A percentile compares a stretch with the other conserved stretches of the same genome.
Conservation (phyloP, 2,329 filamentous ascomycete species). For the Shiraia sp. region DNA sequence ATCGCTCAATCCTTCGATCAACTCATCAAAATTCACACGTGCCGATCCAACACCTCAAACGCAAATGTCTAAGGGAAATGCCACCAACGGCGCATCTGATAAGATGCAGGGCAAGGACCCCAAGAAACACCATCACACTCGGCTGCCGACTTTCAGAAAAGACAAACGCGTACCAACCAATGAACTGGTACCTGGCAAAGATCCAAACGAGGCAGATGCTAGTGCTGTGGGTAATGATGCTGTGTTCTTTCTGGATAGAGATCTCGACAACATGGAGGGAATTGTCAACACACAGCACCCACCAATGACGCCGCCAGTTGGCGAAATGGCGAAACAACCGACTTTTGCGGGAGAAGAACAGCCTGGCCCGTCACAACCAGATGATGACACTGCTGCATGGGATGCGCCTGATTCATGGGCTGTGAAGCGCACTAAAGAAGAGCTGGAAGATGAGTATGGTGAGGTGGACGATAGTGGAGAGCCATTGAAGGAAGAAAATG, state of each 20-base stretch:
- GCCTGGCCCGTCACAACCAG: constrained; percentile 30
- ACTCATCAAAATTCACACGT: constrained; percentile 29
- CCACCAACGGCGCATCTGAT: constrained; percentile 22
- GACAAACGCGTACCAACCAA: constrained; percentile 33
- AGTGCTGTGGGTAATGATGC: constrained; percentile 57
- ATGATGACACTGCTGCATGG: constrained; percentile 65
- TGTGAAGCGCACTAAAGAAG: constrained; percentile 73
- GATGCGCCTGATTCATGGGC: constrained; percentile 97
- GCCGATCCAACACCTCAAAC: constrained; percentile 34
- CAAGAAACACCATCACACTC: constrained; percentile 42
- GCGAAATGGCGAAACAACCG: constrained; percentile 52
- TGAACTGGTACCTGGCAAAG: constrained; percentile 45
- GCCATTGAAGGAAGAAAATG: constrained; percentile 72
- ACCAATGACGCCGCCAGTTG: constrained; percentile 68
- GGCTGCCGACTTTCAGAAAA: constrained; percentile 56
- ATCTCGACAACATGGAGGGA: constrained; percentile 88
- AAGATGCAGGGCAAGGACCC: constrained; percentile 25
- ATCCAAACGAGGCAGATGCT: constrained; percentile 47
- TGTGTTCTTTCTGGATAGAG: constrained; percentile 80
- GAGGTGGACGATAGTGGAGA: constrained; percentile 72
- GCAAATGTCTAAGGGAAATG: constrained; percentile 31
- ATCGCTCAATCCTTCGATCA: constrained; percentile 43
- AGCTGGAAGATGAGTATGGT: constrained; percentile 55
- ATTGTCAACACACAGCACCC: constrained; percentile 70
- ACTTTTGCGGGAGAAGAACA: constrained; percentile 45